Conservation (phyloP, 163 green algal species). For the Chlorella variabilis region DNA sequence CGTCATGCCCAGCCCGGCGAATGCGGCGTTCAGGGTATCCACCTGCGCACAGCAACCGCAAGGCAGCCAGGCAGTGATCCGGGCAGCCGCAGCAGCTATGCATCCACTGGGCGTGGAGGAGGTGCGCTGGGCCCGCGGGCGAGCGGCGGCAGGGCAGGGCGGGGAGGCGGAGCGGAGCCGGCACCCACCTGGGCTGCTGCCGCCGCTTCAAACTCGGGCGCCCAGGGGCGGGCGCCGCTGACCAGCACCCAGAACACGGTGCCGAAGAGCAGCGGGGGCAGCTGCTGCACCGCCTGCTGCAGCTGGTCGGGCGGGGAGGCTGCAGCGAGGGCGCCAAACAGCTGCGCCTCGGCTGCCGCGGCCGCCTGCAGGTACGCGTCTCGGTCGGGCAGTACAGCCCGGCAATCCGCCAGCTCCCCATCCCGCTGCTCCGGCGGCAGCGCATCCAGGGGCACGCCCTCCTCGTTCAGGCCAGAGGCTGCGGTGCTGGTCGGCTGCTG, state of each 20-base stretch:
- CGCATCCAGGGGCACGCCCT: constrained; percentile 35
- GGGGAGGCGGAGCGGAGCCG: too few relatives aligned
- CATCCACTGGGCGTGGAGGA: too few relatives aligned
- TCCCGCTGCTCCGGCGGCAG: background rate
- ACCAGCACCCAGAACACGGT: constrained; percentile 41
- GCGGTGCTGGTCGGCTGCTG: too few relatives aligned
- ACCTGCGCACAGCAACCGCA: background rate
- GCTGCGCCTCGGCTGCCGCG: constrained; percentile 11
- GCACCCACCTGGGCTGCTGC: constrained; percentile 21
- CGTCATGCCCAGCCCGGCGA: background rate
- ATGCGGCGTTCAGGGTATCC: constrained; percentile 31
- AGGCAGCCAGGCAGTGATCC: too few relatives aligned
- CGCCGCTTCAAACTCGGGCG: constrained; percentile 5
- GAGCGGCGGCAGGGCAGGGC: too few relatives aligned
- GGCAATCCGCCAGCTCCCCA: constrained; percentile 20
- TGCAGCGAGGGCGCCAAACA: background rate
- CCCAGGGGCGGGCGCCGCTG: constrained; percentile 8
- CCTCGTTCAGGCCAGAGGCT: constrained; percentile 1
- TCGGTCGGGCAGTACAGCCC: background rate
- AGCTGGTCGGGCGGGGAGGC: background rate
- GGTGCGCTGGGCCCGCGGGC: too few relatives aligned
- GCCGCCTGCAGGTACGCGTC: background rate
- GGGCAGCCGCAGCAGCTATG: too few relatives aligned
- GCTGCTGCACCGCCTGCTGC: background rate
- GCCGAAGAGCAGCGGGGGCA: constrained; percentile 33